Evolutionary conservation across 495 filamentous ascomycete species (phyloP).

Genomic region (Aspergillus hancockii): DNA sequence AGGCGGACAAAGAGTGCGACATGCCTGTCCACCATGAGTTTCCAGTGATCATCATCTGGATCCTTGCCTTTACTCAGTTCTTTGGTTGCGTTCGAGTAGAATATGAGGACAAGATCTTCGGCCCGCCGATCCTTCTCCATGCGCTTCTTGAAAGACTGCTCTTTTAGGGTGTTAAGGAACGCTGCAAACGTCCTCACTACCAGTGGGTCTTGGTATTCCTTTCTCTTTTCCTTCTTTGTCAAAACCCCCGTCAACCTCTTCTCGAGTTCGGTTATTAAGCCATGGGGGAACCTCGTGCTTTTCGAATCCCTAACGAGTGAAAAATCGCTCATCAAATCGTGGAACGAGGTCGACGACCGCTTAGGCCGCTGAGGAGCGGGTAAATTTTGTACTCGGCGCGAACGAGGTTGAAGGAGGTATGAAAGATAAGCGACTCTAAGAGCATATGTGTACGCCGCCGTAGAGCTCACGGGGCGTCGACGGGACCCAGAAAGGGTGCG

Average conservation of each 20-base stretch:
- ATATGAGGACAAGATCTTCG: conserved; percentile 86
- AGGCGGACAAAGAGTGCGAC: conserved; percentile 93
- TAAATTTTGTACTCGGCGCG: conserved; percentile 83
- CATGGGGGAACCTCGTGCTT: conserved; percentile 78
- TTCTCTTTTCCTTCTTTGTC: conserved; percentile 69
- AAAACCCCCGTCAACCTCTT: conserved; percentile 67
- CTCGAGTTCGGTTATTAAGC: conserved; percentile 69
- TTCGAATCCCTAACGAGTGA: conserved; percentile 72
- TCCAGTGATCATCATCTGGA: conserved; percentile 87
- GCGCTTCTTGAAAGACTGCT: conserved; percentile 67
- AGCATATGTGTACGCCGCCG: conserved; percentile 86
- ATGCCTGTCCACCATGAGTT: conserved; percentile 88
- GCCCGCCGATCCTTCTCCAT: conserved; percentile 94
- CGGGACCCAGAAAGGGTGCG: conserved; percentile 53
- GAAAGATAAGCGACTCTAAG: conserved; percentile 89
- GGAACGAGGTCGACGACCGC: conserved; percentile 69
- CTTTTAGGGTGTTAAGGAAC: conserved; percentile 75
- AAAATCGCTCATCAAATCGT: conserved; percentile 74
- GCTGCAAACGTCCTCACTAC: conserved; percentile 81
- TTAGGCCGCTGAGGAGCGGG: conserved; percentile 60
- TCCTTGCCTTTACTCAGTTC: conserved; percentile 79
- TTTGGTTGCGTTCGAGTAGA: conserved; percentile 88
- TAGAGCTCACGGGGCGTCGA: conserved; percentile 52
- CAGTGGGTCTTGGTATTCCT: conserved; percentile 73
- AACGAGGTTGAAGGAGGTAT: conserved; percentile 89